A percentile compares a stretch with the other conserved stretches of the same genome.
Conservation (phyloP, 1,284 basidiomycete genomes). For the Ceraceosorus guamensis region DNA sequence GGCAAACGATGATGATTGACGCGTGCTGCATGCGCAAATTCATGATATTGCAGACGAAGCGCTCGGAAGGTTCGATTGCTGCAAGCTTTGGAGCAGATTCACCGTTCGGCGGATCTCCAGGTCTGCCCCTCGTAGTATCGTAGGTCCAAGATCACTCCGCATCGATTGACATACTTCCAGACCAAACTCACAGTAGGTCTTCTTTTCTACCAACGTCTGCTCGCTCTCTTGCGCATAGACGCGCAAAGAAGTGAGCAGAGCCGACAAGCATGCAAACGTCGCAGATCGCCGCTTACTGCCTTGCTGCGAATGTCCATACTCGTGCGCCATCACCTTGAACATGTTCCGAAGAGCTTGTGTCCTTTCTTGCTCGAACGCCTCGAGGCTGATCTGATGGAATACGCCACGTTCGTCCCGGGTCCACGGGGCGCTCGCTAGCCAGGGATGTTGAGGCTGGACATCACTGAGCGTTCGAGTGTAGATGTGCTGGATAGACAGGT, state of each 20-base stretch:
- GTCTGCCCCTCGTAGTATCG: not conserved
- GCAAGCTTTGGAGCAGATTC: not conserved
- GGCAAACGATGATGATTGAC: not conserved
- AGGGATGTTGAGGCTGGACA: not conserved
- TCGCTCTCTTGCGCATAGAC: conserved; percentile 2
- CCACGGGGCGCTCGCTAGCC: not conserved
- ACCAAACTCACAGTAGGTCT: not conserved
- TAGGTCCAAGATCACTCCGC: not conserved
- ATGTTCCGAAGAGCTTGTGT: not conserved
- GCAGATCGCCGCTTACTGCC: not conserved
- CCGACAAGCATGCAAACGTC: conserved; percentile 15
- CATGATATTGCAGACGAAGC: no score
- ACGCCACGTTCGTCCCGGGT: not conserved
- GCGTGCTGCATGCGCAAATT: not conserved
- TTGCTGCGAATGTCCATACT: not conserved
- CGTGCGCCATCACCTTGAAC: not conserved
- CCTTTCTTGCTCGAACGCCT: not conserved
- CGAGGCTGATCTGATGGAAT: not conserved
- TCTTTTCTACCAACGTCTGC: no score
- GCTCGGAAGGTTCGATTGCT: no score
- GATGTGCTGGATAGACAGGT: conserved; percentile 23
- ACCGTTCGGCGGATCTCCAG: not conserved
- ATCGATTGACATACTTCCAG: not conserved
- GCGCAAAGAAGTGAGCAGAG: conserved; percentile 16
- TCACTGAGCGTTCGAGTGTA: conserved; percentile 18